These are phyloP conservation scores for Vitis cinerea DNA, from an alignment of 164 flowering plant species.

Conservation along the genomic window DNA sequence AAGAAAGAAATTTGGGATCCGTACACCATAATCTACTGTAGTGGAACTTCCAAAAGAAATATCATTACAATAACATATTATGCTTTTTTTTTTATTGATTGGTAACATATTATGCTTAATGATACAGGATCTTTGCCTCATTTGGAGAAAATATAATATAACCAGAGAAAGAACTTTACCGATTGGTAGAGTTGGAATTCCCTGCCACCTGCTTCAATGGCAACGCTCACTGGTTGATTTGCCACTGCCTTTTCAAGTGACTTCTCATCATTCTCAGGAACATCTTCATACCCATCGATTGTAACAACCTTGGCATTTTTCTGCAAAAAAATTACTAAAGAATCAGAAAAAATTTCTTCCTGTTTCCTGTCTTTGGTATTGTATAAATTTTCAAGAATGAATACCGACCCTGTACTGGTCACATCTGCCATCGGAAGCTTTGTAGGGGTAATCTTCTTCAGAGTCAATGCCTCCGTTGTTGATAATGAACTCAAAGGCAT, in stretches of 20 bases:
- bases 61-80: too few species aligned
- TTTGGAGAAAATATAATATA: background rate
- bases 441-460: slow-evolving; percentile 81
- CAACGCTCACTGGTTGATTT: slow-evolving; percentile 72
- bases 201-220: slow-evolving; percentile 82
- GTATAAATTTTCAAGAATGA: background rate
- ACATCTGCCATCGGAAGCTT: slow-evolving; percentile 49
- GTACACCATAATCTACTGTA: too few species aligned
- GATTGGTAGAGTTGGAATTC: slow-evolving; percentile 68
- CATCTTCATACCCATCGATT: slow-evolving; percentile 78
- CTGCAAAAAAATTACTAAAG: slow-evolving; percentile 36
- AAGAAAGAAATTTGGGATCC: background rate
- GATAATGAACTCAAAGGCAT: slow-evolving; percentile 78
- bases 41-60: too few species aligned
- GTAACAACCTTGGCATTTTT: slow-evolving; percentile 81
- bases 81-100: too few species aligned
- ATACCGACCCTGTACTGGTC: slow-evolving; percentile 49
- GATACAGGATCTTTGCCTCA: background rate
- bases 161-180: slow-evolving; percentile 25
- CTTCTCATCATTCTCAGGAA: slow-evolving; percentile 57
- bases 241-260: slow-evolving; percentile 77
- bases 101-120: background rate
- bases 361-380: background rate
- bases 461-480: slow-evolving; percentile 80
- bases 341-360: background rate